Conservation (phyloP, 495 filamentous ascomycete genomes). For the Hypoxylon perforatum region DNA sequence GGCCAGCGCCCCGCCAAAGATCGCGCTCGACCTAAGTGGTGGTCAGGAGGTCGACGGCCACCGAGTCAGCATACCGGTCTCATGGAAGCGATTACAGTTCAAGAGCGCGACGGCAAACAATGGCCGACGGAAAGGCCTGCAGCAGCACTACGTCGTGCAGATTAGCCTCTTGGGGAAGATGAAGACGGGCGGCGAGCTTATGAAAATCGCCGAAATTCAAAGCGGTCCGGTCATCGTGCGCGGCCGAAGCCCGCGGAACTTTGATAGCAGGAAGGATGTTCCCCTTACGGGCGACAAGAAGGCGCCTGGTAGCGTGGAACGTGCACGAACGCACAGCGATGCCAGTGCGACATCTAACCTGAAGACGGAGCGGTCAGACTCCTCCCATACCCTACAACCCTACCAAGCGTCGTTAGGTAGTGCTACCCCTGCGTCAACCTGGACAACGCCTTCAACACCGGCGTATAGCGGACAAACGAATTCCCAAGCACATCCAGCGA, state of each 20-base stretch:
- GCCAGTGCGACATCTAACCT: slow-evolving; percentile 41
- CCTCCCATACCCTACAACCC: slow-evolving; percentile 48
- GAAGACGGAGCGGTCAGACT: slow-evolving; percentile 49
- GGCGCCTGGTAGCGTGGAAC: slow-evolving; percentile 31
- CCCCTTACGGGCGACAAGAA: slow-evolving; percentile 65
- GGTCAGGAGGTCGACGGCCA: slow-evolving; percentile 78
- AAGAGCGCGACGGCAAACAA: slow-evolving; percentile 92
- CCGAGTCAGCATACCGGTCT: slow-evolving; percentile 79
- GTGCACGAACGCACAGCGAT: slow-evolving; percentile 44
- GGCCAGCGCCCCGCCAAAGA: slow-evolving; percentile 61
- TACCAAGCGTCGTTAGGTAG: slow-evolving; percentile 46
- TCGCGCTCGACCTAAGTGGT: slow-evolving; percentile 77
- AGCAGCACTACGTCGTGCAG: slow-evolving; percentile 76
- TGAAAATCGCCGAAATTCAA: slow-evolving; percentile 70
- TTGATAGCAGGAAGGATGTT: slow-evolving; percentile 74
- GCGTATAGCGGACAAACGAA: slow-evolving; percentile 33
- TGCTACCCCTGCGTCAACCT: slow-evolving; percentile 27
- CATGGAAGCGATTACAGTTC: slow-evolving; percentile 93
- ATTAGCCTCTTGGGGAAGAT: slow-evolving; percentile 71
- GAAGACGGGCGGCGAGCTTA: slow-evolving; percentile 66
- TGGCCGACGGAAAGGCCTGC: slow-evolving; percentile 74
- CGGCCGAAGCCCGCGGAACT: slow-evolving; percentile 74
- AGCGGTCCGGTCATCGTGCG: slow-evolving; percentile 76
- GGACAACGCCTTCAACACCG: slow-evolving; percentile 30
- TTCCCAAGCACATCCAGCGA: slow-evolving; percentile 45